Base-by-base conservation (phyloP, 257 asterid species). In the Nicotiana noctiflora region DNA sequence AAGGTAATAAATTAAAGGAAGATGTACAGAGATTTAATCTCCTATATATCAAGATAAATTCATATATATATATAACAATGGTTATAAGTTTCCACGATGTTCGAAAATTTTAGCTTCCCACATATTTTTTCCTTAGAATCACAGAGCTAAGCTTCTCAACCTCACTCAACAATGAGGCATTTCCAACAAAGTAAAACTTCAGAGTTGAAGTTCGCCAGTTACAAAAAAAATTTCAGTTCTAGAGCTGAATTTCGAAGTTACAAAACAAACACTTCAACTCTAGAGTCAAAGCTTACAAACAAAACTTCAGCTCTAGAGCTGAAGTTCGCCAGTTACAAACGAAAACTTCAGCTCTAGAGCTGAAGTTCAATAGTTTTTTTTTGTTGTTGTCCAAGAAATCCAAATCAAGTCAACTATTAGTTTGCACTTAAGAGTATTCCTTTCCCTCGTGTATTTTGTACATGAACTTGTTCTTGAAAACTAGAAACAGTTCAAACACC, bases 111-210 rank as follows among this genome's bases (percentile, higher is more conserved):
- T 79, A 63, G 64, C 53, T 79, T 57, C 72, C n/a, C 12, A 32
- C 21, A 6, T 18, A 49, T 3, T 46, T 57, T 76, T 82, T 51
- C 65, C 49, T 49, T 79, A 51, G 80, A 77, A 88, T 80, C 15
- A 84, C 64, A 3, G 88, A 79, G 78, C 86, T 88, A 12, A 95
- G 91, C 87, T 90, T 91, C 80, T 89, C 86, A 75, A 92, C 86
- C 76, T 85, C 85, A 67, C 59, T 67, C 82, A 82, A 56, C 57
- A 89, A 82, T 18, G 85, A 82, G 37, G 89, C 82, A 80, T 55
- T 85, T 68, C 27, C 27, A 25, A 25, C 27, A 25, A 25, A 25
- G 27, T 0, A 1, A 25, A 25, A 25, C 27, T 25, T 25, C 27
- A 25, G 27, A 1, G 1, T 1, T 27, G 29, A 27, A 27, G 29